Evolutionary conservation across 2,329 filamentous ascomycete species (phyloP).

Genomic region (Cladosporium sp.): DNA sequence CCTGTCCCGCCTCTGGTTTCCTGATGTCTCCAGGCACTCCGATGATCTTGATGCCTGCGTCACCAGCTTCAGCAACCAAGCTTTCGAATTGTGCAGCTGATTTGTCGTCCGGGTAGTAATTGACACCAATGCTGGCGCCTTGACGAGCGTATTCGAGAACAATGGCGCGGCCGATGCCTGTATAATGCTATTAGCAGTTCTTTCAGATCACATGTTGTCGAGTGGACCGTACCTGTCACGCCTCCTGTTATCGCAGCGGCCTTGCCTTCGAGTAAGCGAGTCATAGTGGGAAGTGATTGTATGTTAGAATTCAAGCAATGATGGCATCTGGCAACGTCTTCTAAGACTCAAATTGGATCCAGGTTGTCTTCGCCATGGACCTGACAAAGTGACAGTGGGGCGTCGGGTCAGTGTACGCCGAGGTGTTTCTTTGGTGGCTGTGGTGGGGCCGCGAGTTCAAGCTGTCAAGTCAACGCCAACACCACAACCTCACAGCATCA

Average conservation of each 20-base stretch:
- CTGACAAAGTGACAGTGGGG: neutral
- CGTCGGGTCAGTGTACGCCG: neutral
- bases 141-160: constrained; percentile 75
- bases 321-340: neutral
- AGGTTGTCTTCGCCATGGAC: neutral
- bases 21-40: constrained; percentile 76
- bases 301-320: neutral
- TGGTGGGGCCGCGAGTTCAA: neutral
- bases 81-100: constrained; percentile 49
- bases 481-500: neutral
- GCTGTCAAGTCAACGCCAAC: neutral
- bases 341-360: neutral
- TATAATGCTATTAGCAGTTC: constrained; percentile 39
- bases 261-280: constrained; percentile 66
- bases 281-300: constrained; percentile 8
- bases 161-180: constrained; percentile 84
- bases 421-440: neutral
- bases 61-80: constrained; percentile 26
- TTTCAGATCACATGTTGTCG: neutral
- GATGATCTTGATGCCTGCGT: constrained; percentile 50
- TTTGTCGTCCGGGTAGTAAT: constrained; percentile 66
- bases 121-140: constrained; percentile 76
- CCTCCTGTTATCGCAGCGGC: constrained; percentile 85
- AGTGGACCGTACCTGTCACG: constrained; percentile 61
- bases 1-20: constrained; percentile 67